These are phyloP conservation scores for Albatrellus sp. DNA, from an alignment of 1,284 basidiomycete genomes.

Conservation along the genomic window DNA sequence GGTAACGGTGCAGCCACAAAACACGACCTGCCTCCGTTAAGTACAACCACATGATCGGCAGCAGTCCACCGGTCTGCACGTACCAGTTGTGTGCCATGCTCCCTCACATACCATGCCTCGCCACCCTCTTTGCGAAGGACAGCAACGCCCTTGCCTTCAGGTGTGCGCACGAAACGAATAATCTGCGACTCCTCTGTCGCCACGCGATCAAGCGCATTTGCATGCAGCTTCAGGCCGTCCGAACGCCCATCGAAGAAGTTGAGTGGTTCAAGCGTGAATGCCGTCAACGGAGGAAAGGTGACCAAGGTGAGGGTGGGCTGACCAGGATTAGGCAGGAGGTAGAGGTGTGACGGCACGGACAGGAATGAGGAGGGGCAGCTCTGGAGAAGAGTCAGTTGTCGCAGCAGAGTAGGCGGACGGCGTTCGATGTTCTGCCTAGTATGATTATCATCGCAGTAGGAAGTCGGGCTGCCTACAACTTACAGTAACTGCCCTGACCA, in stretches of 20 bases:
- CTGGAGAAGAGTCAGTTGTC: slow-evolving; percentile 61
- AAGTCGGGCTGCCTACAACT: slow-evolving; percentile 17
- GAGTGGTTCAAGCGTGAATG: slow-evolving; percentile 40
- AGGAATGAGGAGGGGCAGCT: slow-evolving; percentile 37
- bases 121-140: slow-evolving; percentile 45
- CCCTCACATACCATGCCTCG: slow-evolving; percentile 45
- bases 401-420: slow-evolving; percentile 78
- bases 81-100: slow-evolving; percentile 29
- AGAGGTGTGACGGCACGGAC: slow-evolving; percentile 35
- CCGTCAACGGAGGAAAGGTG: slow-evolving; percentile 45
- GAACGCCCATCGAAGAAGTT: slow-evolving; percentile 48
- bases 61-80: slow-evolving; percentile 33
- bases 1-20: background rate
- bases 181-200: slow-evolving; percentile 39
- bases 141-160: slow-evolving; percentile 62
- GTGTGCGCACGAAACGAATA: slow-evolving; percentile 54
- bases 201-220: slow-evolving; percentile 25
- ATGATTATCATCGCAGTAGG: background rate
- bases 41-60: slow-evolving; percentile 53
- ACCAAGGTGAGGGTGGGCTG: slow-evolving; percentile 37
- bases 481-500: slow-evolving; percentile 66
- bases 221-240: slow-evolving; percentile 34
- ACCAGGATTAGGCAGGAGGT: slow-evolving; percentile 37
- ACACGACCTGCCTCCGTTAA: slow-evolving; percentile 39
- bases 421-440: slow-evolving; percentile 66